Percentiles rank a stretch among this genome's conserved stretches.
Conservation (phyloP, 2,329 filamentous ascomycete species). For the Venturiaceae sp. region DNA sequence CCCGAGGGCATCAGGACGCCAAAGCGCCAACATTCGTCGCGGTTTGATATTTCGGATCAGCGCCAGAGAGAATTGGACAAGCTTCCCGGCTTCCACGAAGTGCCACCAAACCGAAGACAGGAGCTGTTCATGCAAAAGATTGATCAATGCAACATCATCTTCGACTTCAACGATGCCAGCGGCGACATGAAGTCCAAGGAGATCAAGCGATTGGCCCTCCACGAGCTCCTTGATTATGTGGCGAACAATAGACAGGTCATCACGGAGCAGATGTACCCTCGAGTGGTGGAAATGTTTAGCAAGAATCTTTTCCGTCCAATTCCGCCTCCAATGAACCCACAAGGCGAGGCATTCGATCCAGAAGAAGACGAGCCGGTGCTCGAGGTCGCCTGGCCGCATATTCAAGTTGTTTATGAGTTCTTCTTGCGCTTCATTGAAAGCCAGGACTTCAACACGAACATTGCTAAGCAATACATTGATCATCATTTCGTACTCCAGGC, state of each 20-base stretch:
- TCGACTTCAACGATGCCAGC: slow-evolving; percentile 97
- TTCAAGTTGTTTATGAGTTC: slow-evolving; percentile 99
- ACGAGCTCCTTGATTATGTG: slow-evolving; percentile 95
- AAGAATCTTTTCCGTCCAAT: slow-evolving; percentile 98
- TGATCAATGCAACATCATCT: slow-evolving; percentile 99
- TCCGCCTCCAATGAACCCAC: slow-evolving; percentile 91
- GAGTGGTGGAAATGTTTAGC: slow-evolving; percentile 97
- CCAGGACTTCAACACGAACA: slow-evolving; percentile 99
- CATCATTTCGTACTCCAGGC: slow-evolving; percentile 88
- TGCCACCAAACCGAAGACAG: slow-evolving; percentile 85
- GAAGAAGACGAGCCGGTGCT: slow-evolving; percentile 97
- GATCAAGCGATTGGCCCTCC: slow-evolving; percentile 92
- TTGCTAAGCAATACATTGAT: slow-evolving; percentile 97
- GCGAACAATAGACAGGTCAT: slow-evolving; percentile 98
- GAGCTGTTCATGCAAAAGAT: slow-evolving; percentile 99
- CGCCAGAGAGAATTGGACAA: slow-evolving; percentile 85
- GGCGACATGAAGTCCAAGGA: slow-evolving; percentile 99
- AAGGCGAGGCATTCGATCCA: slow-evolving; percentile 95
- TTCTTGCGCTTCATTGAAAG: slow-evolving; percentile 98
- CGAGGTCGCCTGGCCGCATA: slow-evolving; percentile 98
- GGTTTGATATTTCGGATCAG: slow-evolving; percentile 95
- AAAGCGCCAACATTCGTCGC: slow-evolving; percentile 92
- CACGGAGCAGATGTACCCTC: slow-evolving; percentile 96
- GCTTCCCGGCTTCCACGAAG: slow-evolving; percentile 94
- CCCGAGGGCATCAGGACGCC: slow-evolving; percentile 92